Percentiles rank a stretch among this genome's conserved stretches.
phyloP scores from a whole-genome alignment of 805 yeast genomes.

The Candida cerambycidarum region DNA sequence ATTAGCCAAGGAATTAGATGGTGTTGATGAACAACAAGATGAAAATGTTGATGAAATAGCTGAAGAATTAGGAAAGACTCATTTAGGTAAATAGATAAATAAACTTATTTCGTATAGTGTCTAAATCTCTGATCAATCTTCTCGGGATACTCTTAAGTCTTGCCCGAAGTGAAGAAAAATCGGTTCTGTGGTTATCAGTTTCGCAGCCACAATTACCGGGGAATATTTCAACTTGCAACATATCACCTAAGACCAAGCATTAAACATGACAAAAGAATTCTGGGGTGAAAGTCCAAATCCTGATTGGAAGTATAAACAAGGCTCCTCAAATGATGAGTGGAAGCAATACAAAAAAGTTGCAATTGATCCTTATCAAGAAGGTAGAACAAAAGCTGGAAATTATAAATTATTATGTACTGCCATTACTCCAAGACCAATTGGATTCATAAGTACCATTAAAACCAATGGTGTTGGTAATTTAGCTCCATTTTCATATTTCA shows the following conservation, averaged over 20 bases:
- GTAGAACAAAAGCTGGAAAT: slow-evolving; percentile 42
- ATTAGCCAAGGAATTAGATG: slow-evolving; percentile 55
- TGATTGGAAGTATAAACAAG: slow-evolving; percentile 43
- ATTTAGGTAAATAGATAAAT: slow-evolving; percentile 28
- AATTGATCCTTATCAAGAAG: slow-evolving; percentile 48
- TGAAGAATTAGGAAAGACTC: slow-evolving; percentile 55
- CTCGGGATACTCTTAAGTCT: too few relatives aligned
- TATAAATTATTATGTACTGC: slow-evolving; percentile 54
- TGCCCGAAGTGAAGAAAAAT: too few relatives aligned
- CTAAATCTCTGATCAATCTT: too few relatives aligned
- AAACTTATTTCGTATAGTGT: too few relatives aligned
- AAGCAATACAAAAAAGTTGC: slow-evolving; percentile 39
- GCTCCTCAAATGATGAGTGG: slow-evolving; percentile 48
- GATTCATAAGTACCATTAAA: slow-evolving; percentile 50
- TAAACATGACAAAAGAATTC: slow-evolving; percentile 7
- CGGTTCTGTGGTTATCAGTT: not conserved
- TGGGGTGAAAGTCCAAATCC: slow-evolving; percentile 21
- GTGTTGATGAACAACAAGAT: slow-evolving; percentile 46
- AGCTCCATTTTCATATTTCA: slow-evolving; percentile 63
- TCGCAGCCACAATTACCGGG: slow-evolving; percentile 3
- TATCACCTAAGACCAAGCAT: too few relatives aligned
- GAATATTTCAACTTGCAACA: too few relatives aligned
- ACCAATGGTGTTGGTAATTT: slow-evolving; percentile 46
- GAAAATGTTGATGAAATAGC: slow-evolving; percentile 57
- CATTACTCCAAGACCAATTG: slow-evolving; percentile 61